Base-by-base conservation (phyloP, 2,329 filamentous ascomycete genomes). In the Trichoderma sp. region DNA sequence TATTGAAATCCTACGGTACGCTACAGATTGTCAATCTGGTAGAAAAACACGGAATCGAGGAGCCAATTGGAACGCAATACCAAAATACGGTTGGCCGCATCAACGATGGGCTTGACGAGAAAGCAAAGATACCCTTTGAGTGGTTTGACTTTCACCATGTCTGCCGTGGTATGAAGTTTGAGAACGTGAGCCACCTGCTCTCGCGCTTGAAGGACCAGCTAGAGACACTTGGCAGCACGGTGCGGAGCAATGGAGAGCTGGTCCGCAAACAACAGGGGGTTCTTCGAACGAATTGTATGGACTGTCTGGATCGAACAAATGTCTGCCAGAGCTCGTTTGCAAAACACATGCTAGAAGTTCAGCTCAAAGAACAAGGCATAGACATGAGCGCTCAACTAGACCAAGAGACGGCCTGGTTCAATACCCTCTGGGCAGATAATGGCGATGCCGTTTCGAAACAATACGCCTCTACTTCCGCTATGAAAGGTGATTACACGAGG, bases 141-240 rank as follows among this genome's bases (percentile, higher is more conserved):
- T 99, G 96, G 96, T 99, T 98, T 74, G 96, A 99, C 76, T 99
- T 99, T 75, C 96, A 98, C 78, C 86, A 89, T 21, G 92, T 92
- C 32, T 98, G 96, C 76, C 90, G 93, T 18, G 96, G 96, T 0
- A 97, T 99, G 95, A 96, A 93, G 74, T 99, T 98, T 75, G 95
- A 98, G 76, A 98, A 98, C 69, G 94, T 98, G 14, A 91, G 89
- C 68, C 83, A 90, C 32, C 85, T 99, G 1, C 85, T 99, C 64
- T 86, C 93, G 58, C 89, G 83, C 0, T 80, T 98, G 4, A 86
- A 86, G 32, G 81, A 84, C 4, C 89, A 86, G n/a, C 82, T 97
- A 13, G 88, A 91, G 54, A 82, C 84, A 5, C 88, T 91, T 56
- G 90, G 92, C 1, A 94, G 92, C 81, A 93, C 91, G 0, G 86